Evolutionary conservation across 2,329 filamentous ascomycete genomes (phyloP).

Genomic region (Colletotrichum noveboracense): DNA sequence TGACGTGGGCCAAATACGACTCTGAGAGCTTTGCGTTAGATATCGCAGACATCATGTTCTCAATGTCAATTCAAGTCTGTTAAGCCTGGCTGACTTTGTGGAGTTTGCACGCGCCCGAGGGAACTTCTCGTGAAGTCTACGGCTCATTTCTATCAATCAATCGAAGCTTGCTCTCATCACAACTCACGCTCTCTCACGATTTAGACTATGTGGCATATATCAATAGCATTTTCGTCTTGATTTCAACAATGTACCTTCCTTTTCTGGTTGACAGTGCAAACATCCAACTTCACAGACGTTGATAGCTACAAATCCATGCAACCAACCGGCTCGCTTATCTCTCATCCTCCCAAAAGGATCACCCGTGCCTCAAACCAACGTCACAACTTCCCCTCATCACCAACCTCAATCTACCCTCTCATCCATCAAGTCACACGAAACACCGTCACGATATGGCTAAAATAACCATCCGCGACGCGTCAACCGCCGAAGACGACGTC

Average conservation of each 20-base stretch:
- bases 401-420: neutral
- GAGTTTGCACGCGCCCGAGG: too few relatives aligned
- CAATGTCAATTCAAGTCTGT: neutral
- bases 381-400: neutral
- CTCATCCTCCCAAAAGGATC: neutral
- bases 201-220: neutral
- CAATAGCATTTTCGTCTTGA: too few relatives aligned
- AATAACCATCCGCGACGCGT: constrained; percentile 29
- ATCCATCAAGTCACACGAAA: fast-evolving
- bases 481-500: constrained; percentile 26
- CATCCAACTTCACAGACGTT: neutral
- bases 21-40: neutral
- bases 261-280: neutral
- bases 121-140: neutral
- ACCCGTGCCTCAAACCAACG: neutral
- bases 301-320: neutral
- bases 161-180: neutral
- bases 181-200: neutral
- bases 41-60: fast-evolving
- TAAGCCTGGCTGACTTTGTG: neutral
- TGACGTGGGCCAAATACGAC: neutral
- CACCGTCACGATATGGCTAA: neutral
- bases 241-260: neutral
- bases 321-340: neutral
- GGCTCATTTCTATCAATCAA: neutral